Evolutionary conservation across 768 basidiomycete genomes (phyloP).

Genomic region (Tylopilus sp.): DNA sequence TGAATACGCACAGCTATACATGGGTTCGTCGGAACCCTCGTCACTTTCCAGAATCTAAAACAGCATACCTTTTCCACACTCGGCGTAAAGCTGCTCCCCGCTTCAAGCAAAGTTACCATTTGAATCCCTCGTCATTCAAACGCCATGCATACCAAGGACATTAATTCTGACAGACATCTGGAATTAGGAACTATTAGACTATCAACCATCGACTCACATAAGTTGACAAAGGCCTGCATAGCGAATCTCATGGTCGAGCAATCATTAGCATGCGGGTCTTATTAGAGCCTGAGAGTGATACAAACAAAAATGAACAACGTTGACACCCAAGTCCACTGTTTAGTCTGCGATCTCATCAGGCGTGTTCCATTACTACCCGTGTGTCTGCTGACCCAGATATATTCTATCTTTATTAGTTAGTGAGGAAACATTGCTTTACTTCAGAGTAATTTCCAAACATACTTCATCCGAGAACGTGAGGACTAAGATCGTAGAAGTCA

Average conservation of each 20-base stretch:
- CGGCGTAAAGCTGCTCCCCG: slow-evolving; percentile 5
- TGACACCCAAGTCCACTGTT: slow-evolving; percentile 10
- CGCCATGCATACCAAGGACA: neutral
- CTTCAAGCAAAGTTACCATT: neutral
- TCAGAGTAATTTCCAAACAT: too few relatives aligned
- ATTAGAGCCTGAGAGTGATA: neutral
- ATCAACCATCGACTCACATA: neutral
- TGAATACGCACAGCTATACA: too few relatives aligned
- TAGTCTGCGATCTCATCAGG: neutral
- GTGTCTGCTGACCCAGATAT: slow-evolving; percentile 7
- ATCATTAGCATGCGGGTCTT: neutral
- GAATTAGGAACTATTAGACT: neutral
- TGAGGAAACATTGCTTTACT: neutral
- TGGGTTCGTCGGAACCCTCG: too few relatives aligned
- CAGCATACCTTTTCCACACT: too few relatives aligned
- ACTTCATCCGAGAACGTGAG: neutral
- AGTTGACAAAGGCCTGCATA: slow-evolving; percentile 4
- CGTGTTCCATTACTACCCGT: neutral
- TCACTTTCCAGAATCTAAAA: too few relatives aligned
- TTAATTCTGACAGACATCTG: neutral
- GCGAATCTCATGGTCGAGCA: slow-evolving; percentile 1
- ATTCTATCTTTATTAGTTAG: neutral
- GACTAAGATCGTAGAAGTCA: neutral
- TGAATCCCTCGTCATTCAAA: neutral
- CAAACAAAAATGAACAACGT: slow-evolving; percentile 6